Evolutionary conservation across 805 yeast genomes (phyloP).

Genomic region (Blastobotrys mokoenaii): DNA sequence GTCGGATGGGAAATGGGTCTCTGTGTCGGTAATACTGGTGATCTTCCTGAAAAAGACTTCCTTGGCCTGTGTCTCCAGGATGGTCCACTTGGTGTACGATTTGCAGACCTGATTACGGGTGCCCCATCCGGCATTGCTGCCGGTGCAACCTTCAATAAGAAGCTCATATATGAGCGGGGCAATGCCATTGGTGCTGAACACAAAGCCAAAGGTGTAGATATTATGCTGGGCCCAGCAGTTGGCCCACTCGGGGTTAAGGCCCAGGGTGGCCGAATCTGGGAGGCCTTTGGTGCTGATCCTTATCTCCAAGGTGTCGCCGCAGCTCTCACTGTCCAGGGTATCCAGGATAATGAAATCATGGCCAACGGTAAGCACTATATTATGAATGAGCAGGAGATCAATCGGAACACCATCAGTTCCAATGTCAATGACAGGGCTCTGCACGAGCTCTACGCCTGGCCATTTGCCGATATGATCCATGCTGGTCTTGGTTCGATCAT

Average conservation of each 20-base stretch:
- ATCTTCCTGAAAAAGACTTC: constrained; percentile 44
- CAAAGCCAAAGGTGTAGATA: constrained; percentile 44
- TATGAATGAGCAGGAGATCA: constrained; percentile 49
- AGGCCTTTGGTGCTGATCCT: constrained; percentile 53
- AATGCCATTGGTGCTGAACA: constrained; percentile 49
- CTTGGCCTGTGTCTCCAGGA: constrained; percentile 51
- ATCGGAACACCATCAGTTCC: constrained; percentile 43
- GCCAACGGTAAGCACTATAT: constrained; percentile 47
- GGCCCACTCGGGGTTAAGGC: constrained; percentile 59
- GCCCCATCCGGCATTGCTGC: constrained; percentile 52
- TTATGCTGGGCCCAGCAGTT: constrained; percentile 45
- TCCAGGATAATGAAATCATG: constrained; percentile 50
- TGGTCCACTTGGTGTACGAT: constrained; percentile 51
- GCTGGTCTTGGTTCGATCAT: constrained; percentile 53
- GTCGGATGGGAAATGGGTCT: constrained; percentile 56
- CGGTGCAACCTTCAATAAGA: constrained; percentile 48
- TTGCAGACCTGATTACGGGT: constrained; percentile 45
- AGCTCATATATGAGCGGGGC: constrained; percentile 42
- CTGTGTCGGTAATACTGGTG: constrained; percentile 44
- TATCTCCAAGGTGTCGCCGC: constrained; percentile 49
- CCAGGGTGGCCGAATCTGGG: constrained; percentile 57
- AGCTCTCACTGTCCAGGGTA: constrained; percentile 43
- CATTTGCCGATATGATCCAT: constrained; percentile 51
- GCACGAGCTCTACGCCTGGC: constrained; percentile 57
- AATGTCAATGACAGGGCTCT: constrained; percentile 51